phyloP scores from a whole-genome alignment of 352 stramenopile genomes.

The Saprolegnia parasitica region DNA sequence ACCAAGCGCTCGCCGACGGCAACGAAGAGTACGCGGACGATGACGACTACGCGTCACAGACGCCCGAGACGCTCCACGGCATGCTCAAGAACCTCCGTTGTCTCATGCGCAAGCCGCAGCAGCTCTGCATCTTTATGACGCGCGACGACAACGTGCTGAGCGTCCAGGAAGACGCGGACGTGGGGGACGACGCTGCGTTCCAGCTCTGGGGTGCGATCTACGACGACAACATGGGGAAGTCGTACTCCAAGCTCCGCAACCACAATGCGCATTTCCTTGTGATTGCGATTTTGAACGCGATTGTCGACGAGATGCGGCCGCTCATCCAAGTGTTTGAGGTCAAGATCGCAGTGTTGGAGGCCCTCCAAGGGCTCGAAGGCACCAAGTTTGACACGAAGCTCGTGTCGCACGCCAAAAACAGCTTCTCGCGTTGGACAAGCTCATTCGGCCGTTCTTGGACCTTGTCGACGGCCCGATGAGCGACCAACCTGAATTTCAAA shows the following conservation, averaged over 20 bases:
- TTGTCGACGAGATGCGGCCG: slow-evolving; percentile 71
- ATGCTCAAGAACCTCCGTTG: slow-evolving; percentile 50
- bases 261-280: slow-evolving; percentile 62
- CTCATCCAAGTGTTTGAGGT: slow-evolving; percentile 69
- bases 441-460: slow-evolving; percentile 67
- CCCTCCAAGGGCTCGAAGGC: slow-evolving; percentile 51
- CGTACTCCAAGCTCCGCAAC: slow-evolving; percentile 81
- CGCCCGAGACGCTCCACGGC: slow-evolving; percentile 41
- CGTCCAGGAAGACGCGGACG: slow-evolving; percentile 42
- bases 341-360: slow-evolving; percentile 68
- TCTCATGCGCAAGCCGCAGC: slow-evolving; percentile 69
- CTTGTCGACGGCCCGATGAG: slow-evolving; percentile 36
- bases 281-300: slow-evolving; percentile 75
- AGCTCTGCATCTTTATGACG: slow-evolving; percentile 71
- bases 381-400: slow-evolving; percentile 55
- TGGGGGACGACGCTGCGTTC: background rate
- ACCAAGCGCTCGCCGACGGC: background rate
- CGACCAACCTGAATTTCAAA: slow-evolving; percentile 14
- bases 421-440: slow-evolving; percentile 61
- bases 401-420: slow-evolving; percentile 56
- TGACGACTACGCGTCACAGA: background rate
- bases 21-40: background rate
- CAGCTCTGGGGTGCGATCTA: slow-evolving; percentile 41
- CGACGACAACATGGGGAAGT: slow-evolving; percentile 61
- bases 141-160: slow-evolving; percentile 50